Base-by-base conservation (phyloP, 2,329 filamentous ascomycete genomes). In the Xylaria sp. region DNA sequence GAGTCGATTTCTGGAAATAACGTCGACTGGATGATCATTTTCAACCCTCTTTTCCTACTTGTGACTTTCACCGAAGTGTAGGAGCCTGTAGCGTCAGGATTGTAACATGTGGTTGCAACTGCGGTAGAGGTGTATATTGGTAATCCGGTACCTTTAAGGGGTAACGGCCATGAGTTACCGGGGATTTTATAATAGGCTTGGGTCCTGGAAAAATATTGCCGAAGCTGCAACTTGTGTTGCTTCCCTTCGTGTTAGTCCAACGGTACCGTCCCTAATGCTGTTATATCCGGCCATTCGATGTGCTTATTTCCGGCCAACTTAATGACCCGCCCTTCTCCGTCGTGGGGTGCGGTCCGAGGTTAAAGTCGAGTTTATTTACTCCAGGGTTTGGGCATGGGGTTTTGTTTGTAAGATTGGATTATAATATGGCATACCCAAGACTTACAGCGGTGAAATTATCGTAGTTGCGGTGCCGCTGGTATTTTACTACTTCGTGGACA, bases 291-390 rank as follows among this genome's bases (percentile, higher is more conserved):
- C 10, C 33, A 5, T 39, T 1, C n/a, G 3, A 29, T 9, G 10
- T 63, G 61, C 51, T 63, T 63, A 63, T 56, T 31, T 57, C 61
- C 61, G 61, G 22, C 11, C 29, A 9, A n/a, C 51, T 29, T n/a
- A 15, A 7, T 20, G 13, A 50, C 45, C 56, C 33, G 13, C 5
- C 11, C 25, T 47, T 31, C 20, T 7, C 15, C 10, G 29, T 33
- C 39, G 25, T 51, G 38, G 50, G 50, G 38, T 55, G 51, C 38
- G 33, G 15, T 27, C 59, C 38, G 49, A 47, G 50, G 50, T 53
- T 54, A 53, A 29, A 22, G 7, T 47, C 54, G 7, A 2, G 53
- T 7, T 29, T 36, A 7, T 20, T 36, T 25, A 1, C n/a, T 47
- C n/a, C 9, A 5, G n/a, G 4, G 33, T 47, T 38, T 38, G 1